Evolutionary conservation across 176 grass and related monocot genomes (phyloP), one percentile per base, ranked within the genome.

Genomic region (Oryza nivara): DNA sequence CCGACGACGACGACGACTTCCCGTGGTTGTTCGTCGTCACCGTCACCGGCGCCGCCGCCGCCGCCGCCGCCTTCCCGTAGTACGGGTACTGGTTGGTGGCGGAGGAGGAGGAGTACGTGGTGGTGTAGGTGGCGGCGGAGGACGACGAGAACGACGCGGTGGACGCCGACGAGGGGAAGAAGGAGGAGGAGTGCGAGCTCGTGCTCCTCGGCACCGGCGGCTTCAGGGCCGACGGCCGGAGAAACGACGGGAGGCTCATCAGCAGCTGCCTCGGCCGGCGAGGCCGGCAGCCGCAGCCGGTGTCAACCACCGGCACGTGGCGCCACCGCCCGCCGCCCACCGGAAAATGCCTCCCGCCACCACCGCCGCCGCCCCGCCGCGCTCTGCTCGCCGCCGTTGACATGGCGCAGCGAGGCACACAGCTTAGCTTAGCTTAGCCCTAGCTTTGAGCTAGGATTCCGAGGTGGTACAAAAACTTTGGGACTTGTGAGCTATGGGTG

Each of bases 241-340:
- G 84, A 80, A 90, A 90, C 28, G 89, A 80, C 0, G 89, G 89
- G 3, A 90, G 75, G 79, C 80, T 68, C 64, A 77, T 84, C 28
- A 87, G 84, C 47, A 82, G 84, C 80, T 73, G 70, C 28, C 84
- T 20, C 3, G 80, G 69, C 0, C 80, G 74, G 19, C 84, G 89
- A 41, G 84, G 89, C 11, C 89, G 84, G 89, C 84, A 87, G 9
- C 89, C 84, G 84, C 89, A 90, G 63, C 84, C 89, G 5, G 80
- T 15, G 80, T 90, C 89, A 3, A 90, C 89, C 7, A 90, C 80
- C 5, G 84, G 69, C 63, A 83, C 84, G 84, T 87, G 85, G 0
- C 89, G 84, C 80, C 73, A 73, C 45, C 75, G 75, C 2, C 80
- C 78, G 11, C 81, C 78, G 6, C 81, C 74, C 20, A 87, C 89